These are phyloP conservation scores for Phytophthora constricta DNA, from an alignment of 352 stramenopile species.

Conservation along the genomic window DNA sequence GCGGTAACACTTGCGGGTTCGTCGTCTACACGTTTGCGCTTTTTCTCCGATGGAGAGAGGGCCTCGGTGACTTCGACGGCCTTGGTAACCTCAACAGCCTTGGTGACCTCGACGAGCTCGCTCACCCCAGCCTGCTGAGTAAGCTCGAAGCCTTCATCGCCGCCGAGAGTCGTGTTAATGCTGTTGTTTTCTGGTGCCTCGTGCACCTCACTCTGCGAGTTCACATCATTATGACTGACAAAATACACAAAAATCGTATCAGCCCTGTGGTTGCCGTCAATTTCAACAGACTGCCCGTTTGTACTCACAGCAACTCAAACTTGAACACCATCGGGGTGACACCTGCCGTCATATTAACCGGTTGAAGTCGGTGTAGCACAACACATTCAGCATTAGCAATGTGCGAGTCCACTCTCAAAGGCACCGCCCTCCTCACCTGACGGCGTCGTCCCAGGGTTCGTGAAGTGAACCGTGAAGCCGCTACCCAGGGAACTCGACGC, in stretches of 20 bases:
- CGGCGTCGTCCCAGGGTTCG: conserved; percentile 53
- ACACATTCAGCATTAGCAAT: too few relatives aligned
- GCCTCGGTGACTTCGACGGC: conserved; percentile 14
- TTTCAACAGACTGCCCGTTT: neutral
- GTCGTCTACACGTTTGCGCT: conserved; percentile 33
- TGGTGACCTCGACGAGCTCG: too few relatives aligned
- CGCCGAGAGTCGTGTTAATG: conserved; percentile 28
- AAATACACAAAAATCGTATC: too few relatives aligned
- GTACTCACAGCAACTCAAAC: conserved; percentile 58
- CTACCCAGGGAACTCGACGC: conserved; percentile 35
- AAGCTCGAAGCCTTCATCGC: conserved; percentile 30
- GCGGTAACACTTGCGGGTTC: conserved; percentile 14
- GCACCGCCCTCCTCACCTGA: conserved; percentile 23
- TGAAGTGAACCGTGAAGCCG: conserved; percentile 76
- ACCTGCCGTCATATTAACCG: too few relatives aligned
- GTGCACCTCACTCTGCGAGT: conserved; percentile 5
- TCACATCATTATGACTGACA: neutral
- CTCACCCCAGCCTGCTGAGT: neutral
- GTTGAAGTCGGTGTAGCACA: too few relatives aligned
- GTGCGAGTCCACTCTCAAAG: too few relatives aligned
- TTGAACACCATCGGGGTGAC: conserved; percentile 61
- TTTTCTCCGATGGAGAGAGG: conserved; percentile 32
- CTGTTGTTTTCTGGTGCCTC: conserved; percentile 17
- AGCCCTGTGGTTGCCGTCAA: too few relatives aligned
- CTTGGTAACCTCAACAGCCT: too few relatives aligned